Base-by-base conservation (phyloP, 2,329 filamentous ascomycete species). In the Graphilbum sp. region DNA sequence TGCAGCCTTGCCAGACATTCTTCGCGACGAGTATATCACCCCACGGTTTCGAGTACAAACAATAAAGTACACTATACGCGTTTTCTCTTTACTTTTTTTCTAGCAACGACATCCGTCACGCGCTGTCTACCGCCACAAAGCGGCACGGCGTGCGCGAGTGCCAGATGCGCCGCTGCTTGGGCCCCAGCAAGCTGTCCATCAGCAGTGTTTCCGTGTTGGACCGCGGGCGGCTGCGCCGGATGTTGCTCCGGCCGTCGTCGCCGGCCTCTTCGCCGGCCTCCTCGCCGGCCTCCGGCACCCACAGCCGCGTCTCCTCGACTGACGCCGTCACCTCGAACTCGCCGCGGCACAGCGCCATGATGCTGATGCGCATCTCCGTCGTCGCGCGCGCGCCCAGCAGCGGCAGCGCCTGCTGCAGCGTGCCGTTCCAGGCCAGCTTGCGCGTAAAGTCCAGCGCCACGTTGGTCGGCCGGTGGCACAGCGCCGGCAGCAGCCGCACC, bases 401-500 rank as follows among this genome's bases (percentile, higher is more conserved):
- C 0, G 79, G 75, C 0, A 94, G 60, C 2, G 72, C 66, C 50
- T 78, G 77, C 58, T 95, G 87, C 41, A 94, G 58, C 23, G 81
- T 76, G 2, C 87, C 87, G 46, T 85, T 88, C 78, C 84, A 90
- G 2, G 78, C 77, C 38, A 94, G 69, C 45, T 85, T 83, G 50
- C 83, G 77, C 32, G 80, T 80, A 40, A 88, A 72, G 53, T 94
- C 87, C 15, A 93, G 69, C 3, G 83, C 80, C 13, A 82, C 65
- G 43, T 74, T 75, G 36, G 72, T 66, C 1, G 80, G 72, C 15
- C 87, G 74, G 50, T 86, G 72, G 33, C 80, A 72, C 15, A 94
- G 67, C 36, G 76, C 72, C 0, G 87, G 86, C 54, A 87, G 72
- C 13, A 94, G 60, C 29, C 87, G 71, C 32, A 94, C 62, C 1